A percentile compares a stretch with the other conserved stretches of the same genome.
Evolutionary conservation across 1,139 yeast genomes (phyloP).

Genomic region (Eremothecium cymbalariae): DNA sequence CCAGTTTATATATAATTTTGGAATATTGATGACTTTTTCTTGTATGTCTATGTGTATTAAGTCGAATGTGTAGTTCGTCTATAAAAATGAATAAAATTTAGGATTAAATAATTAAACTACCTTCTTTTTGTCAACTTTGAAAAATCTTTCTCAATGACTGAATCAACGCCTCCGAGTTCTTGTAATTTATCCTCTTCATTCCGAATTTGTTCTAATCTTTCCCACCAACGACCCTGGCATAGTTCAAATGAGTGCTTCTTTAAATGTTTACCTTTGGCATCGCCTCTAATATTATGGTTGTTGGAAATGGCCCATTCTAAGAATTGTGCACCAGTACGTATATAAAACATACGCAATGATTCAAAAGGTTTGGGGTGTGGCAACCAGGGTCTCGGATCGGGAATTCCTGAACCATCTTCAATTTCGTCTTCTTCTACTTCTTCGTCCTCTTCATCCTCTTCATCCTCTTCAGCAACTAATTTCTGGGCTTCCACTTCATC

Average conservation of each 20-base stretch:
- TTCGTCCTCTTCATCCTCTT: constrained; percentile 51
- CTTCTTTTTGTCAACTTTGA: constrained; percentile 37
- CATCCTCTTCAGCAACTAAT: constrained; percentile 44
- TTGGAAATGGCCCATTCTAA: constrained; percentile 89
- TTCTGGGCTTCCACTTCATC: constrained; percentile 44
- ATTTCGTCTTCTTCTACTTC: constrained; percentile 47
- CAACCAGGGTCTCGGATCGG: constrained; percentile 91
- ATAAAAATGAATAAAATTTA: not conserved
- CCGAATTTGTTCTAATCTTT: constrained; percentile 88
- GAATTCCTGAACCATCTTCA: constrained; percentile 58
- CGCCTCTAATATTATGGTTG: constrained; percentile 41
- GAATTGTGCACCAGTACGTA: constrained; percentile 79
- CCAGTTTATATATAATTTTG: too few species aligned
- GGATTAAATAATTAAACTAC: constrained; percentile 10
- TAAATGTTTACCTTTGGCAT: constrained; percentile 83
- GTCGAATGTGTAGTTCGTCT: too few species aligned
- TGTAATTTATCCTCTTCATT: constrained; percentile 82
- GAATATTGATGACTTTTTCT: too few species aligned
- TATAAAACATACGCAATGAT: constrained; percentile 68
- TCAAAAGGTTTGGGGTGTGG: constrained; percentile 98
- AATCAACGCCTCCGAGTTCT: constrained; percentile 87
- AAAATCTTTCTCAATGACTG: constrained; percentile 74
- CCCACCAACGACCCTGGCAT: constrained; percentile 97
- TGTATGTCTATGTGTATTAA: too few species aligned
- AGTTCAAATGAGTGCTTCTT: constrained; percentile 84